Conservation (phyloP, 208 protist species). For the Trypanosoma melophagium region DNA sequence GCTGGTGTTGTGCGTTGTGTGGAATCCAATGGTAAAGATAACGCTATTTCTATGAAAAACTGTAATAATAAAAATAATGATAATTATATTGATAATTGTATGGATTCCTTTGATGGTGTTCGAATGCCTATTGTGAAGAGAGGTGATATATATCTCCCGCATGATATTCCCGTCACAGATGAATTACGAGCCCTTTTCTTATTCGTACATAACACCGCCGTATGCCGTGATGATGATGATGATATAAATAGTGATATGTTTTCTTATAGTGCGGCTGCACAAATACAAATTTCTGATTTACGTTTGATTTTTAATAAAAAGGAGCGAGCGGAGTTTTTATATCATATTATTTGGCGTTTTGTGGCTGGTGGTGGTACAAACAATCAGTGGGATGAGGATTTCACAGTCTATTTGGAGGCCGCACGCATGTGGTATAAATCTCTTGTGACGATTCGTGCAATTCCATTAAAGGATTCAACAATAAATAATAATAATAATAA, state of each 20-base stretch:
- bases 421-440: constrained; percentile 42
- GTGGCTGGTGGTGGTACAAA: constrained; percentile 63
- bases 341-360: constrained; percentile 71
- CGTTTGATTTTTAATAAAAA: constrained; percentile 30
- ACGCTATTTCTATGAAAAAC: too few species aligned
- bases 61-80: constrained; percentile 1
- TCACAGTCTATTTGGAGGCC: constrained; percentile 49
- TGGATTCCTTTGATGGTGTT: constrained; percentile 15
- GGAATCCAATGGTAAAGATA: background rate
- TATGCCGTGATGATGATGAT: constrained; percentile 36
- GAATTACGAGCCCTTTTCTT: constrained; percentile 73
- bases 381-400: constrained; percentile 84
- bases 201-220: constrained; percentile 30
- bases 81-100: background rate
- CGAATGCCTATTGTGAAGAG: constrained; percentile 44
- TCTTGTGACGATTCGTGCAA: constrained; percentile 40
- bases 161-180: constrained; percentile 62
- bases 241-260: constrained; percentile 33
- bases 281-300: constrained; percentile 27
- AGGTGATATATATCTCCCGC: constrained; percentile 49
- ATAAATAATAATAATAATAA: background rate
- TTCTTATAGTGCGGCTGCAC: constrained; percentile 7
- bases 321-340: constrained; percentile 60
- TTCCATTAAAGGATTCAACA: constrained; percentile 7
- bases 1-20: constrained; percentile 41